Conservation (phyloP, 1,284 basidiomycete genomes). For the Tilletia setariae region DNA sequence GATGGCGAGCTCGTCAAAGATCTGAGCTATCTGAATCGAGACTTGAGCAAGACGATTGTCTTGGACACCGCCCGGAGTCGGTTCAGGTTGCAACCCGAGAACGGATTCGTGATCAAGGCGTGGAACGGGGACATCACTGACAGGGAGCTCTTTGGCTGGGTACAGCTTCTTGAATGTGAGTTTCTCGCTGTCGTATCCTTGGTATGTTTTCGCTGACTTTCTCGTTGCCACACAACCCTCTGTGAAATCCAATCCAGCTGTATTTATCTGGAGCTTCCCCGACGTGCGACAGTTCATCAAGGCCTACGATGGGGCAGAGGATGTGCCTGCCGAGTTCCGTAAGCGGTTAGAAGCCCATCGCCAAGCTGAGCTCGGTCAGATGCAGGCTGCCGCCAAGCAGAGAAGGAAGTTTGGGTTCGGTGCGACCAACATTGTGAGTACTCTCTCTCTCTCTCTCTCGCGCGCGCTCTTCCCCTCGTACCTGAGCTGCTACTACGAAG, state of each 20-base stretch:
- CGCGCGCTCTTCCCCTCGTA: too few relatives aligned
- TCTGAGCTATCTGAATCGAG: conserved; percentile 85
- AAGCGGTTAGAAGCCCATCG: background rate
- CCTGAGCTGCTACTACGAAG: too few relatives aligned
- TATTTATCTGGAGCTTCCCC: conserved; percentile 55
- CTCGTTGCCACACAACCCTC: conserved; percentile 19
- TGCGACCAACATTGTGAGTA: background rate
- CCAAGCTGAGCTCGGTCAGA: background rate
- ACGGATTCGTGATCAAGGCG: conserved; percentile 76
- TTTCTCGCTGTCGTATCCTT: conserved; percentile 24
- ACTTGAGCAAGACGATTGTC: conserved; percentile 81
- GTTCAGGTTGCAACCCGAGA: conserved; percentile 77
- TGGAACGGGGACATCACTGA: conserved; percentile 82
- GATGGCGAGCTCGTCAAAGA: conserved; percentile 63
- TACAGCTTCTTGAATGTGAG: conserved; percentile 94
- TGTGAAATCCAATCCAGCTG: conserved; percentile 31
- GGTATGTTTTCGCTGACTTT: too few relatives aligned
- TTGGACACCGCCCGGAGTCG: conserved; percentile 82
- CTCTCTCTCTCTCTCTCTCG: background rate
- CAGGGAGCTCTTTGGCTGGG: conserved; percentile 75
- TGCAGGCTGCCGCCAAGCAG: conserved; percentile 10
- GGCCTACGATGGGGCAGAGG: conserved; percentile 63
- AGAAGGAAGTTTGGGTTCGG: conserved; percentile 3
- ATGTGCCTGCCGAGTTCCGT: conserved; percentile 54
- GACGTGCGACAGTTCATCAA: conserved; percentile 81